Percentiles rank a stretch among this genome's conserved stretches.
phyloP scores from a whole-genome alignment of 2,329 filamentous ascomycete species.

The Colletotrichum cereale region DNA sequence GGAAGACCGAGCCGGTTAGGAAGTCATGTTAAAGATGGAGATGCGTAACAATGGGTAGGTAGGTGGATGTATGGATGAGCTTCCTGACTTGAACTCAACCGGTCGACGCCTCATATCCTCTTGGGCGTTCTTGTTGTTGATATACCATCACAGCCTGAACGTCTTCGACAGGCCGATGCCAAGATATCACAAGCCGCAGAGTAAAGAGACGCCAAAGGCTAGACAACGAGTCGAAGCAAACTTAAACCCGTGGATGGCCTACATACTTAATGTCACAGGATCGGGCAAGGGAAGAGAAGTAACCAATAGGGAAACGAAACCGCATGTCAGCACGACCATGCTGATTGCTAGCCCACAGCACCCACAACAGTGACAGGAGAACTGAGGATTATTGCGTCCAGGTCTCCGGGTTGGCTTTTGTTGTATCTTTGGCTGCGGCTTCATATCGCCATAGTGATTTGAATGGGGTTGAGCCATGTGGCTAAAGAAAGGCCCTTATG shows the following conservation, averaged over 20 bases:
- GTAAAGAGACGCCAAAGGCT: too few species aligned
- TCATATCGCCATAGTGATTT: neutral
- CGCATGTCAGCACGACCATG: neutral
- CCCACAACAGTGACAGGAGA: conserved; percentile 23
- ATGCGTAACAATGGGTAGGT: neutral
- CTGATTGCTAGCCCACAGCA: conserved; percentile 15
- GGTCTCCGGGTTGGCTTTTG: conserved; percentile 1
- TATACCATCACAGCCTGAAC: too few species aligned
- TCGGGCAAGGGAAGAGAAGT: neutral
- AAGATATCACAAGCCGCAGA: neutral
- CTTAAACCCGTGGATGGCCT: neutral
- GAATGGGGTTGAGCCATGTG: neutral
- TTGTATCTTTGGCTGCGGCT: neutral
- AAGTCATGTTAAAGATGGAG: neutral
- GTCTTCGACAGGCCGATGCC: neutral
- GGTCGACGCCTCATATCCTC: neutral
- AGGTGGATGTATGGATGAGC: neutral
- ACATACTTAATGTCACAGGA: neutral
- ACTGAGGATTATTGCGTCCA: neutral
- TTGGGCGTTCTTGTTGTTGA: neutral
- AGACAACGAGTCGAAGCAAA: neutral
- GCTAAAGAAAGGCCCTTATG: neutral
- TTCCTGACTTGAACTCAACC: too few species aligned
- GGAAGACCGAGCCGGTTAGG: neutral
- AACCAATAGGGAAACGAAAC: neutral